phyloP scores from a whole-genome alignment of 2,329 filamentous ascomycete genomes.

The Neopestalotiopsis clavispora region DNA sequence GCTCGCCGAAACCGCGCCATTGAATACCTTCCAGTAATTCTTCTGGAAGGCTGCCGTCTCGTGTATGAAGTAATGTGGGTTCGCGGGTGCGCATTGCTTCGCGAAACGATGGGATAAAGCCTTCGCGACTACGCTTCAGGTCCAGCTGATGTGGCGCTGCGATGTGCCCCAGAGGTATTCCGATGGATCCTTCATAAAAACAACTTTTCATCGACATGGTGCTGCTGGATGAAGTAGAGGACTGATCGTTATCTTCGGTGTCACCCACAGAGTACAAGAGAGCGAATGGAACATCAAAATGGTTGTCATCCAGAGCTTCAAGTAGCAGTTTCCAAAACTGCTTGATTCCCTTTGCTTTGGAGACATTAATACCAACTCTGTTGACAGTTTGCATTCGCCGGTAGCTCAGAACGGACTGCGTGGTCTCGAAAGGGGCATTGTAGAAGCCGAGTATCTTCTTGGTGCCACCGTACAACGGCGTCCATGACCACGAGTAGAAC shows the following conservation, averaged over 20 bases:
- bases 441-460: constrained; percentile 43
- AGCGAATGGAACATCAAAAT: constrained; percentile 45
- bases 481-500: constrained; percentile 43
- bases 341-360: constrained; percentile 38
- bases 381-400: constrained; percentile 40
- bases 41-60: constrained; percentile 53
- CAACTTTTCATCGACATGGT: constrained; percentile 42
- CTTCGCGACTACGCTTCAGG: constrained; percentile 38
- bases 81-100: constrained; percentile 43
- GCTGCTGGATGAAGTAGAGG: constrained; percentile 39
- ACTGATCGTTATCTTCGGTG: constrained; percentile 38
- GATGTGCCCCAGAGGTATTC: constrained; percentile 38
- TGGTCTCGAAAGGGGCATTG: constrained; percentile 44
- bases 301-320: constrained; percentile 38
- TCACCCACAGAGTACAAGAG: constrained; percentile 46
- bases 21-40: constrained; percentile 57
- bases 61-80: constrained; percentile 34
- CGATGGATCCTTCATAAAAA: constrained; percentile 40
- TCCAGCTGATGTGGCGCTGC: constrained; percentile 40
- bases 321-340: constrained; percentile 40
- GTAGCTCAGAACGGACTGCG: constrained; percentile 37
- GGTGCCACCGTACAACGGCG: constrained; percentile 42
- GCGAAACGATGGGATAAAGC: constrained; percentile 41
- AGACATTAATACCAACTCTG: constrained; percentile 35
- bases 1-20: constrained; percentile 60